phyloP scores from a whole-genome alignment of 176 grass and related monocot genomes.

The Ensete glaucum region DNA sequence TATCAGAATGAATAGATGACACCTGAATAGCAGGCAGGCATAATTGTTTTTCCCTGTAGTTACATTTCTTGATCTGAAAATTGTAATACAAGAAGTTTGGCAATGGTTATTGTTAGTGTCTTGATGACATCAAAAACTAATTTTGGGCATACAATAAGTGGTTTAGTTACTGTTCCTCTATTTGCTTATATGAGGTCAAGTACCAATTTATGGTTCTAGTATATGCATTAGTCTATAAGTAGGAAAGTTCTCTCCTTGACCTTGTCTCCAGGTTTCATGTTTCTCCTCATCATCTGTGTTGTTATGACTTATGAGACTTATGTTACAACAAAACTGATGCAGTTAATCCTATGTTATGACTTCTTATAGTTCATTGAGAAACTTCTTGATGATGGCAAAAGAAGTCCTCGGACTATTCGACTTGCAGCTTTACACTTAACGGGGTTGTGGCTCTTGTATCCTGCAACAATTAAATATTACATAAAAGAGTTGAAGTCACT shows the following conservation, averaged over 20 bases:
- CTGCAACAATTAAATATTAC: slow-evolving; percentile 73
- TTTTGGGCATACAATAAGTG: too few relatives aligned
- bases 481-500: slow-evolving; percentile 80
- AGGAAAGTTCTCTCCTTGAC: background rate
- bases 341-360: background rate
- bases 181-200: too few relatives aligned
- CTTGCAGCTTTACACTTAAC: slow-evolving; percentile 81
- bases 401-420: slow-evolving; percentile 84
- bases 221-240: too few relatives aligned
- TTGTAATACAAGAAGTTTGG: too few relatives aligned
- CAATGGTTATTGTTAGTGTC: too few relatives aligned
- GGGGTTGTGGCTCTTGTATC: slow-evolving; percentile 78
- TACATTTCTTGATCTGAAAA: too few relatives aligned
- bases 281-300: background rate
- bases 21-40: too few relatives aligned
- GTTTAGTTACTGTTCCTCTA: too few relatives aligned
- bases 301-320: background rate
- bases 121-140: too few relatives aligned
- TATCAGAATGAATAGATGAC: too few relatives aligned
- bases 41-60: too few relatives aligned
- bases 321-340: background rate
- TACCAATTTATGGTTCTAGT: too few relatives aligned
- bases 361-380: slow-evolving; percentile 63
- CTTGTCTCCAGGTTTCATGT: background rate
- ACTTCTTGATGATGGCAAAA: slow-evolving; percentile 76